Conservation (phyloP, 202 grass and related monocot genomes). For the Setaria italica region DNA sequence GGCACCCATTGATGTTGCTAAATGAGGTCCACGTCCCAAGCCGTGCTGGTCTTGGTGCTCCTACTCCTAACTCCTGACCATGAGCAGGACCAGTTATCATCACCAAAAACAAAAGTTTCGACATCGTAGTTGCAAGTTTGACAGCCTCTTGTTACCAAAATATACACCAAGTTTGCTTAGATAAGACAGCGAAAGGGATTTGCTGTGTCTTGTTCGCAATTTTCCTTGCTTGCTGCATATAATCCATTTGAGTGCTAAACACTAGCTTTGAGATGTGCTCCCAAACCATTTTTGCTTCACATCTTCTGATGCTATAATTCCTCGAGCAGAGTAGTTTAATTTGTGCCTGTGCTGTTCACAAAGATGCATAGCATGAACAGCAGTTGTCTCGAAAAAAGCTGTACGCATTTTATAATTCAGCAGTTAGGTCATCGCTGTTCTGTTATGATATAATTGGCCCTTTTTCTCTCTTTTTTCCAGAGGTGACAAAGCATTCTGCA, state of each 20-base stretch:
- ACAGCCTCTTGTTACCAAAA: conserved; percentile 42
- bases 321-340: conserved; percentile 40
- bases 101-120: conserved; percentile 44
- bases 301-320: conserved; percentile 49
- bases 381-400: conserved; percentile 40
- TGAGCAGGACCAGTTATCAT: conserved; percentile 49
- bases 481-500: conserved; percentile 69
- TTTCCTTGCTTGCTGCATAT: conserved; percentile 38
- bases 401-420: conserved; percentile 37
- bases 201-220: conserved; percentile 37
- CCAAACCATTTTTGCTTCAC: conserved; percentile 40
- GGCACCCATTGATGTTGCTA: conserved; percentile 41
- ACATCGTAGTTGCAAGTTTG: conserved; percentile 37
- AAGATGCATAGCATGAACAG: conserved; percentile 33
- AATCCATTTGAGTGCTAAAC: conserved; percentile 37
- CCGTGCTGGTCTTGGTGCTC: conserved; percentile 38
- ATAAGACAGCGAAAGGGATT: conserved; percentile 55
- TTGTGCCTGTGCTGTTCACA: conserved; percentile 35
- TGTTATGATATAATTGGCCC: conserved; percentile 40
- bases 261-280: conserved; percentile 45
- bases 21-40: conserved; percentile 54
- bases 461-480: conserved; percentile 50
- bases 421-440: conserved; percentile 41
- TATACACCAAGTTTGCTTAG: conserved; percentile 40
- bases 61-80: conserved; percentile 48